Evolutionary conservation across 2,329 filamentous ascomycete species (phyloP).

Genomic region (Thermoascus crustaceus): DNA sequence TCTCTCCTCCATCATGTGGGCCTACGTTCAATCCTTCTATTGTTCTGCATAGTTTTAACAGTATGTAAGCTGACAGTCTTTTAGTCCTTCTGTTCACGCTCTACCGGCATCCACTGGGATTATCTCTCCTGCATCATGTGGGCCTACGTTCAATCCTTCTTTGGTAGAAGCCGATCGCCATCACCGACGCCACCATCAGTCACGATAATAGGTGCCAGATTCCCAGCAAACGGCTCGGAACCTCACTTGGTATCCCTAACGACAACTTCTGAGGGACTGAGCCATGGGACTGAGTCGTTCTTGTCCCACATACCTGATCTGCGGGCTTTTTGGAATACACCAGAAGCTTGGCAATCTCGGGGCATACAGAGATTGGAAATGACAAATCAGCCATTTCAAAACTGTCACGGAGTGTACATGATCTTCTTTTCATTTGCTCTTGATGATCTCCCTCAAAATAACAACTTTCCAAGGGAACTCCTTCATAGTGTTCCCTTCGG

Average conservation of each 20-base stretch:
- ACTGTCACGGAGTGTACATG: not conserved
- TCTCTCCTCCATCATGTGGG: too few species aligned
- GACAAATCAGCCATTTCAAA: not conserved
- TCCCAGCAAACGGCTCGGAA: not conserved
- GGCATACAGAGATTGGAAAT: not conserved
- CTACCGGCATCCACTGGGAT: conserved; percentile 46
- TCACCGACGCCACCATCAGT: not conserved
- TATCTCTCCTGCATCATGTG: not conserved
- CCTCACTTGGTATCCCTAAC: not conserved
- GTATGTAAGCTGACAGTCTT: too few species aligned
- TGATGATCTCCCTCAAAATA: not conserved
- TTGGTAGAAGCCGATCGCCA: not conserved
- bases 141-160: not conserved
- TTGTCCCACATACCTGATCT: not conserved
- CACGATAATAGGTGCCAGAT: conserved; percentile 1
- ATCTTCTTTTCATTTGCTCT: conserved; percentile 1
- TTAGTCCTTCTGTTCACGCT: too few species aligned
- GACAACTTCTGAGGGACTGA: not conserved
- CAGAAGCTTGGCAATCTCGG: not conserved
- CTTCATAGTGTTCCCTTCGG: too few species aligned
- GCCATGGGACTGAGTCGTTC: not conserved
- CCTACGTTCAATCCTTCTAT: too few species aligned
- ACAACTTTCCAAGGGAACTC: too few species aligned
- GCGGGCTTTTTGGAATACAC: not conserved
- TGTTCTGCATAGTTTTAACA: too few species aligned